phyloP scores from a whole-genome alignment of 495 filamentous ascomycete genomes.

The Penicillium canescens region DNA sequence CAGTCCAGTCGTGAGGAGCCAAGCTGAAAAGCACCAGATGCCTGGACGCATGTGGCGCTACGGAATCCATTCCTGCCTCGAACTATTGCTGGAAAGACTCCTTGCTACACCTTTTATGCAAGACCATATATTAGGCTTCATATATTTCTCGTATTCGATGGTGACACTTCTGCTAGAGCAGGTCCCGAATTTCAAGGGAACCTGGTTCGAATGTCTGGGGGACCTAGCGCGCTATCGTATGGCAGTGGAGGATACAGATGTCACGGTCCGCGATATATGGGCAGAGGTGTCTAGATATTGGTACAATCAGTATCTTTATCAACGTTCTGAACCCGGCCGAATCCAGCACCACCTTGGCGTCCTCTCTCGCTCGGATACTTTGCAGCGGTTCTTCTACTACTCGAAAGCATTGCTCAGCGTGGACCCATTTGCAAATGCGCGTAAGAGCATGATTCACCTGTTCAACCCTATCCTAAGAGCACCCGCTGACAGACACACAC shows the following conservation, averaged over 20 bases:
- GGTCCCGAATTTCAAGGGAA: constrained; percentile 73
- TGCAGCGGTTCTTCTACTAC: no score
- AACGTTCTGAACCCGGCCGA: constrained; percentile 67
- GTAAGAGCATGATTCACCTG: no score
- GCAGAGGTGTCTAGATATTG: constrained; percentile 72
- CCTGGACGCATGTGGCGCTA: no score
- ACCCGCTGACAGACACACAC: no score
- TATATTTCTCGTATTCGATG: constrained; percentile 82
- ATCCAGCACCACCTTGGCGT: constrained; percentile 87
- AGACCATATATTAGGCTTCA: constrained; percentile 84
- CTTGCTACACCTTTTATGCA: no score
- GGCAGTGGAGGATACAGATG: constrained; percentile 75
- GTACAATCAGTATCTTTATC: constrained; percentile 79
- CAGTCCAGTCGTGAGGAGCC: no score
- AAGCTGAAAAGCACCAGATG: no score
- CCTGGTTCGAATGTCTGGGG: constrained; percentile 89
- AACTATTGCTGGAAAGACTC: no score
- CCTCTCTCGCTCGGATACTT: constrained; percentile 69
- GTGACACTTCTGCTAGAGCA: constrained; percentile 77
- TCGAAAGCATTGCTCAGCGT: no score
- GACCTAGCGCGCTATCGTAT: constrained; percentile 74
- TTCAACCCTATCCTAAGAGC: no score
- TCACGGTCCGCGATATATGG: constrained; percentile 75
- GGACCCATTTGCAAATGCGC: no score
- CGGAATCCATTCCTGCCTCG: no score